phyloP scores from a whole-genome alignment of 768 basidiomycete genomes.

The Xerocomellus amylosporus region DNA sequence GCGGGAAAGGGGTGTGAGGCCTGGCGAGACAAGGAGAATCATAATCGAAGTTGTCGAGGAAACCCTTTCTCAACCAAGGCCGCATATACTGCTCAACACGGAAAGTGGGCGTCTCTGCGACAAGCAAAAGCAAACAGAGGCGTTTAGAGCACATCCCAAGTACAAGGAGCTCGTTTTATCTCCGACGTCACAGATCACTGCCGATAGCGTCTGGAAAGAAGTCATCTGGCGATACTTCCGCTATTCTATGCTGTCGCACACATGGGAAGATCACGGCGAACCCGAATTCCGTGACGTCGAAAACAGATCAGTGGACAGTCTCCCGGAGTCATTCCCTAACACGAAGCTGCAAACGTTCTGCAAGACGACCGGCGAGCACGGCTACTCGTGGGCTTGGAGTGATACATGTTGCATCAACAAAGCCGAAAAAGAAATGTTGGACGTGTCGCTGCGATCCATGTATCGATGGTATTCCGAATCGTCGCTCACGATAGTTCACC shows the following conservation, averaged over 20 bases:
- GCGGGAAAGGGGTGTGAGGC: slow-evolving; percentile 6
- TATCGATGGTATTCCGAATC: slow-evolving; percentile 26
- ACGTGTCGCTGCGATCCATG: slow-evolving; percentile 24
- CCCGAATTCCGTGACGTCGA: slow-evolving; percentile 4
- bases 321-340: background rate
- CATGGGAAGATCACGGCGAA: slow-evolving; percentile 16
- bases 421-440: slow-evolving; percentile 9
- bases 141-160: slow-evolving; percentile 7
- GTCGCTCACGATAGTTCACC: slow-evolving; percentile 25
- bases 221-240: slow-evolving; percentile 8
- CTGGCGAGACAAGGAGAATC: background rate
- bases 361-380: background rate
- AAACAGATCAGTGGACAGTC: background rate
- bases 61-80: slow-evolving; percentile 1
- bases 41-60: background rate
- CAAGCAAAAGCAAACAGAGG: slow-evolving; percentile 2
- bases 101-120: slow-evolving; percentile 14
- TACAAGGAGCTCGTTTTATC: slow-evolving; percentile 16
- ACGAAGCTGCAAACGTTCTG: slow-evolving; percentile 16
- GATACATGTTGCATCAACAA: slow-evolving; percentile 31
- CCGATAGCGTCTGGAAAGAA: background rate
- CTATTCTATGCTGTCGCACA: slow-evolving; percentile 21
- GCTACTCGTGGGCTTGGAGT: slow-evolving; percentile 23
- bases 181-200: background rate
- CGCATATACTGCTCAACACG: slow-evolving; percentile 16